Percentiles rank a stretch among this genome's conserved stretches.
Evolutionary conservation across 768 basidiomycete genomes (phyloP).

Genomic region (Pisolithus marmoratus): DNA sequence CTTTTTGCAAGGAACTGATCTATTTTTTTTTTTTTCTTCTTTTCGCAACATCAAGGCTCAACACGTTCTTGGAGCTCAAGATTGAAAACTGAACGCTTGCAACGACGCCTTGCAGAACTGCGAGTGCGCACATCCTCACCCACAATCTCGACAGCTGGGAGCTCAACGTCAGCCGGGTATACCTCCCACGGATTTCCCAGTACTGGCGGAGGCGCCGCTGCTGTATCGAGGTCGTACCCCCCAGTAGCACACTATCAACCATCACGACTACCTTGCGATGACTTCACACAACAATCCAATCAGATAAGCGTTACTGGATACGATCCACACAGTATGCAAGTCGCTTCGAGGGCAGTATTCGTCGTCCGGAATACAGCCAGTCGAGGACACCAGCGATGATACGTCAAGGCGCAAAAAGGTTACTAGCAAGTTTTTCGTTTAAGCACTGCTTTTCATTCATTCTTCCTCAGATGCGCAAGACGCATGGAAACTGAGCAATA

Average conservation of each 20-base stretch:
- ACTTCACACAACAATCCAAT: conserved; percentile 5
- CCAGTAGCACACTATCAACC: conserved; percentile 9
- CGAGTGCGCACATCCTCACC: conserved; percentile 22
- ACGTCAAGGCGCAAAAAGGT: conserved; percentile 63
- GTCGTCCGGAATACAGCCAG: conserved; percentile 8
- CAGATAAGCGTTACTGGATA: conserved; percentile 10
- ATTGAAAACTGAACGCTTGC: conserved; percentile 79
- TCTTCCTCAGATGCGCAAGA: conserved; percentile 29
- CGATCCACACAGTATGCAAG: conserved; percentile 16
- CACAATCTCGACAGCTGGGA: conserved; percentile 9
- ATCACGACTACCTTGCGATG: conserved; percentile 10
- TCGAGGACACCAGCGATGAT: conserved; percentile 46
- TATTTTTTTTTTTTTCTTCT: background rate
- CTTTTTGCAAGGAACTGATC: conserved; percentile 1
- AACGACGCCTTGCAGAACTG: conserved; percentile 50
- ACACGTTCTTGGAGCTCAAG: conserved; percentile 77
- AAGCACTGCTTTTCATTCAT: conserved; percentile 1
- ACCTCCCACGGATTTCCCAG: conserved; percentile 21
- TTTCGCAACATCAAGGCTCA: conserved; percentile 41
- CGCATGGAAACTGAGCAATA: conserved; percentile 56
- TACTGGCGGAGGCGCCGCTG: conserved; percentile 13
- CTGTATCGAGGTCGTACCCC: conserved; percentile 11
- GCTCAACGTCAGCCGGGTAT: conserved; percentile 20
- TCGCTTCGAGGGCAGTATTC: conserved; percentile 14
- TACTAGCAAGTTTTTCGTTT: background rate